Evolutionary conservation across 1,139 yeast genomes (phyloP), one percentile per base, ranked within the genome.

Genomic region (Maudiozyma humilis): DNA sequence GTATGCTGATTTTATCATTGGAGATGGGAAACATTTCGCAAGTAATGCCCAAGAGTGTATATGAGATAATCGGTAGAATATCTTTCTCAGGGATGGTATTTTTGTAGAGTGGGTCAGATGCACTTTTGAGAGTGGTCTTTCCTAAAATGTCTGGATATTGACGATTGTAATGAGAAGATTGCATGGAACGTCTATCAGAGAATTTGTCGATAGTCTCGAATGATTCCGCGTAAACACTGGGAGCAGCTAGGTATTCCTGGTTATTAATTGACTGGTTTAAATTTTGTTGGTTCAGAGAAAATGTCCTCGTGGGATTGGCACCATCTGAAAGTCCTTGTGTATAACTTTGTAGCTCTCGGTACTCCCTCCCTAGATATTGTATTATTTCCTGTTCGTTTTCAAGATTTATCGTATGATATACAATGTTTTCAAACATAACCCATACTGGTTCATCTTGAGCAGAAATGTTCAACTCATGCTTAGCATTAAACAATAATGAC

Each of bases 31-130:
- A 74, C 36, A 78, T 54, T 35, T 72, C 73, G 1, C 95, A 79
- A 38, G 84, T 82, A 6, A 85, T 72, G 0, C 95, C 96, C 19
- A 82, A 71, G 29, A 89, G 64, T 0, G 86, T 75, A 59, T 75
- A 88, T 3, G 83, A 76, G 4, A 86, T 64, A 50, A 75, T 81
- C 13, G 70, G 68, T 42, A 84, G 55, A 2, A 87, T 70, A 3
- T 68, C 72, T 7, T 64, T 64, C 48, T 82, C 88, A 2, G 70
- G 46, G 2, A 67, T 44, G 32, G 60, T 60, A 15, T 55, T 54
- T 15, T 51, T 45, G 44, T 52, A 60, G 40, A 54, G 58, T 3
- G 65, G 57, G 17, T 57, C 61, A 2, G 59, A 47, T 29, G 66
- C 47, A 5, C 62, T 47, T 15, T 55, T 52, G 29, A 55, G 38